These are phyloP conservation scores for Phytophthora crassamura DNA, from an alignment of 352 stramenopile species.

Conservation along the genomic window DNA sequence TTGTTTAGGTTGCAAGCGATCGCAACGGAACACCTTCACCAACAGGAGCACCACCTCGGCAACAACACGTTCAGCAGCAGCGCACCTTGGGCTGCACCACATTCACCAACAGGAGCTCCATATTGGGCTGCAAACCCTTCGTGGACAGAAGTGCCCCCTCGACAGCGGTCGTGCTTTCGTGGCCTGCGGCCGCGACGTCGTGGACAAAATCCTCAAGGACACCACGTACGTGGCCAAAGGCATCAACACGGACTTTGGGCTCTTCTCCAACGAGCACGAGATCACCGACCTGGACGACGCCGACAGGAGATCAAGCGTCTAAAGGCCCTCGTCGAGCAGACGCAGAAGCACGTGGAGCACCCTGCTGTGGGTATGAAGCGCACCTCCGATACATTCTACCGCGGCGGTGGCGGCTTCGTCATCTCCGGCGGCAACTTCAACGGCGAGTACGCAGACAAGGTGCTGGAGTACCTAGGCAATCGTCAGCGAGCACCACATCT, in stretches of 20 bases:
- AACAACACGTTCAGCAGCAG: no score
- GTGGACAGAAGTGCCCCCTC: no score
- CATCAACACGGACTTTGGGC: constrained; percentile 93
- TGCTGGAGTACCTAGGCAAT: constrained; percentile 92
- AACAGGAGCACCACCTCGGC: no score
- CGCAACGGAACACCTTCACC: no score
- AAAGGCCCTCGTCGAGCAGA: constrained; percentile 58
- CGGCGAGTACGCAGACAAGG: constrained; percentile 91
- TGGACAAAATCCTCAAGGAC: constrained; percentile 89
- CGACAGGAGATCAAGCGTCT: constrained; percentile 83
- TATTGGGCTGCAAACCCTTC: no score
- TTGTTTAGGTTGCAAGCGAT: no score
- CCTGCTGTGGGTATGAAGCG: constrained; percentile 73
- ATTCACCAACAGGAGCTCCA: no score
- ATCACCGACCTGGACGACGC: constrained; percentile 72
- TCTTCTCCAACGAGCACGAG: constrained; percentile 84
- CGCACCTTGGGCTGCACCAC: no score
- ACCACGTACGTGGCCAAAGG: constrained; percentile 85
- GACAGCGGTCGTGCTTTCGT: constrained; percentile 26
- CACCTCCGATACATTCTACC: constrained; percentile 85
- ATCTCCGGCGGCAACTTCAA: constrained; percentile 93
- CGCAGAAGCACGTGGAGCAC: constrained; percentile 49
- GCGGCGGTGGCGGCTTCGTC: constrained; percentile 78
- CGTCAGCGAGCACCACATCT: constrained; percentile 88
- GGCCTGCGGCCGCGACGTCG: constrained; percentile 71